Conservation (phyloP, 257 asterid genomes). For the Galeopsis tetrahit region DNA sequence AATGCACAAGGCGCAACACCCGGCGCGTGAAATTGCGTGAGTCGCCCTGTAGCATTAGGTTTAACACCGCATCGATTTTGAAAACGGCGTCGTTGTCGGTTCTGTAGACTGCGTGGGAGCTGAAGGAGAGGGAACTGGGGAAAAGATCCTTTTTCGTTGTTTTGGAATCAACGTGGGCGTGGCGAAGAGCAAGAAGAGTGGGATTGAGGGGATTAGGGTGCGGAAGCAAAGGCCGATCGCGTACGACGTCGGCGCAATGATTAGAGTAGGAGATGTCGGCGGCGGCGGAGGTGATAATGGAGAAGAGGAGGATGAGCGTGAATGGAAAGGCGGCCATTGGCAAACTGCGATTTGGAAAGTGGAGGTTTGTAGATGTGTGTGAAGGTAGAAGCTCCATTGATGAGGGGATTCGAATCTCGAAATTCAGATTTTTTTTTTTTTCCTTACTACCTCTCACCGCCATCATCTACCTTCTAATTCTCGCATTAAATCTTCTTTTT, state of each 20-base stretch:
- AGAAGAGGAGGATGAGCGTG: constrained; percentile 37
- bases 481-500: no score
- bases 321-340: constrained; percentile 31
- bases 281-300: constrained; percentile 36
- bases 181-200: constrained; percentile 39
- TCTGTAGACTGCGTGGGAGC: constrained; percentile 41
- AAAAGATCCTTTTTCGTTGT: constrained; percentile 30
- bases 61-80: constrained; percentile 57
- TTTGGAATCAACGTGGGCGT: constrained; percentile 45
- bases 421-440: constrained; percentile 9
- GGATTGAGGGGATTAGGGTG: constrained; percentile 36
- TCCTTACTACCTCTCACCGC: constrained; percentile 5
- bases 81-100: constrained; percentile 59
- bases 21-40: constrained; percentile 56
- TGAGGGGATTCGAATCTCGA: constrained; percentile 27
- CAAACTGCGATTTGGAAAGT: neutral
- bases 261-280: constrained; percentile 49
- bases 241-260: constrained; percentile 56
- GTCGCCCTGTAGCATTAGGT: constrained; percentile 35
- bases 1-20: constrained; percentile 62
- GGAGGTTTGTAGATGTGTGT: constrained; percentile 13
- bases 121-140: constrained; percentile 47
- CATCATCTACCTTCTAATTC: neutral
- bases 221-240: constrained; percentile 44
- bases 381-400: constrained; percentile 40